phyloP scores from a whole-genome alignment of 768 basidiomycete genomes.

The Rossbeevera mucosa region DNA sequence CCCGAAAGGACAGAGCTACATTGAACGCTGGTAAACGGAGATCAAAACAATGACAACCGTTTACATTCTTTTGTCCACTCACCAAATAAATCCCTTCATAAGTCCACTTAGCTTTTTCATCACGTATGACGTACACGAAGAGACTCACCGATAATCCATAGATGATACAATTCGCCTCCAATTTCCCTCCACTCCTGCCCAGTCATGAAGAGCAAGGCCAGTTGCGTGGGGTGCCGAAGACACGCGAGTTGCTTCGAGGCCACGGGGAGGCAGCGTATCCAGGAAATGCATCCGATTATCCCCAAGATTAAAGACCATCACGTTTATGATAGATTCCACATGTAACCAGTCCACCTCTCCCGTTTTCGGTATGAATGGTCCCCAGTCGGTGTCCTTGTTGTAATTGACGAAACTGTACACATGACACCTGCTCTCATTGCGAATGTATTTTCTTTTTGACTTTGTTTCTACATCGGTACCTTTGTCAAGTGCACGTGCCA shows the following conservation, averaged over 20 bases:
- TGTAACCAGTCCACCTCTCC: conserved; percentile 59
- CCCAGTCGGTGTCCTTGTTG: conserved; percentile 46
- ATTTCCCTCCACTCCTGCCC: conserved; percentile 73
- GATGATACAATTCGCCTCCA: conserved; percentile 74
- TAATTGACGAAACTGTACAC: conserved; percentile 69
- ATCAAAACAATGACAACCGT: background rate
- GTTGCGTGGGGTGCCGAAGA: conserved; percentile 48
- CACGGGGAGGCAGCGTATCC: conserved; percentile 43
- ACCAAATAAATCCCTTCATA: conserved; percentile 24
- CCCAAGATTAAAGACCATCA: conserved; percentile 48
- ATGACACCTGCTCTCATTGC: conserved; percentile 48
- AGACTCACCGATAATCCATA: conserved; percentile 66
- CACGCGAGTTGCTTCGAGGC: conserved; percentile 48
- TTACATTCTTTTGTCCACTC: conserved; percentile 5
- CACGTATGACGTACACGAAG: conserved; percentile 26
- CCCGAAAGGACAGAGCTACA: conserved; percentile 28
- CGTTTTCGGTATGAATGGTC: conserved; percentile 44
- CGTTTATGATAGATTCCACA: conserved; percentile 53
- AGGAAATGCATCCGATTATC: conserved; percentile 39
- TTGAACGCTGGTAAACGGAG: conserved; percentile 41
- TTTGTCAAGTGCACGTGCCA: conserved; percentile 42
- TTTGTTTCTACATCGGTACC: conserved; percentile 23
- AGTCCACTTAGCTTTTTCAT: conserved; percentile 14
- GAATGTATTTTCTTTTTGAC: conserved; percentile 29
- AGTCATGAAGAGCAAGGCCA: conserved; percentile 41